Evolutionary conservation across 202 grass and related monocot genomes (phyloP).

Genomic region (Dendrocalamus latiflorus): DNA sequence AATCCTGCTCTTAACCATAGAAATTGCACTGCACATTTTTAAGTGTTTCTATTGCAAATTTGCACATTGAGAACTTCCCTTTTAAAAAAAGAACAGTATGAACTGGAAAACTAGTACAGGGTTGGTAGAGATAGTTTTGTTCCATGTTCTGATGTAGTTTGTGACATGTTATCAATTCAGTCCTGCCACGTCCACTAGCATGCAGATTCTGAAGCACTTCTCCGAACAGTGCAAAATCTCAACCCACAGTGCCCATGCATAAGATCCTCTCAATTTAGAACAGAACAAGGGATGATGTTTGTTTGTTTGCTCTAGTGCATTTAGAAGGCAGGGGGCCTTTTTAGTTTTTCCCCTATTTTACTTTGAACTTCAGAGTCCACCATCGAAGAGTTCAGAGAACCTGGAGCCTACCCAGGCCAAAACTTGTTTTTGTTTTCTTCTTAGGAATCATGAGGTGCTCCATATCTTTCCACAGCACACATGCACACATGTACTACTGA

Average conservation of each 20-base stretch:
- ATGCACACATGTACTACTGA: constrained; percentile 5
- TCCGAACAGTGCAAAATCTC: background rate
- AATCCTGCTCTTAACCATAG: background rate
- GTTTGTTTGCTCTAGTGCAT: constrained; percentile 31
- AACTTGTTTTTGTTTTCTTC: constrained; percentile 42
- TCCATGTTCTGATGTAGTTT: background rate
- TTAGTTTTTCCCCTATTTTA: background rate
- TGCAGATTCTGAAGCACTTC: background rate
- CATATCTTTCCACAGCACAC: constrained; percentile 21
- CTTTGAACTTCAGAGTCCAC: constrained; percentile 6
- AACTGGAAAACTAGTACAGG: background rate
- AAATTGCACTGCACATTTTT: background rate
- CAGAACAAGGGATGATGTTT: background rate
- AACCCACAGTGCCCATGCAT: background rate
- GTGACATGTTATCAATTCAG: background rate
- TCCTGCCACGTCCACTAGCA: background rate
- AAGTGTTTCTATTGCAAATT: background rate
- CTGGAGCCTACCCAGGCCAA: constrained; percentile 43
- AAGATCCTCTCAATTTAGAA: background rate
- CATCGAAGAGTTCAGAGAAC: constrained; percentile 27
- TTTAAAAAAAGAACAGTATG: background rate
- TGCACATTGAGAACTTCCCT: background rate
- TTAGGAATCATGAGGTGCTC: constrained; percentile 26
- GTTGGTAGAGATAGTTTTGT: no score
- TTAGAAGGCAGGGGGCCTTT: constrained; percentile 21